A percentile compares a stretch with the other conserved stretches of the same genome.
Conservation (phyloP, 495 filamentous ascomycete species). For the Lepraria neglecta region DNA sequence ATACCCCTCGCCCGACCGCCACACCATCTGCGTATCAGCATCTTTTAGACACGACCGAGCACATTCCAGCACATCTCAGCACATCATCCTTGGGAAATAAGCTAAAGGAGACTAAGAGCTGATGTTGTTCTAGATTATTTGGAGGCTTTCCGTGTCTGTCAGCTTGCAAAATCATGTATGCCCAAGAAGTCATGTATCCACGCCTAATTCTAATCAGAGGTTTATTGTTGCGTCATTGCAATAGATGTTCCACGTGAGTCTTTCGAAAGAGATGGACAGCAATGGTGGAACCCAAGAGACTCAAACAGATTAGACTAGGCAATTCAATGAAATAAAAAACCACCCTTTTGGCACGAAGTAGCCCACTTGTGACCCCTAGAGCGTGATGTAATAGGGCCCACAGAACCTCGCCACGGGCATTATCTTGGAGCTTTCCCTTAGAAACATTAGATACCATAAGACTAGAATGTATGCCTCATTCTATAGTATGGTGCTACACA, state of each 20-base stretch:
- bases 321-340: conserved; percentile 1
- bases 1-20: conserved; percentile 21
- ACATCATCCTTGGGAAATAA: conserved; percentile 9
- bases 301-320: conserved; percentile 14
- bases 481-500: too few species aligned
- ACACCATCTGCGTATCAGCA: conserved; percentile 22
- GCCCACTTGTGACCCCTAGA: too few species aligned
- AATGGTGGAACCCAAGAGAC: conserved; percentile 8
- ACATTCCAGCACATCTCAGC: conserved; percentile 10
- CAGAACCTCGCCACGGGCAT: too few species aligned
- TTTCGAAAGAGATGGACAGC: neutral
- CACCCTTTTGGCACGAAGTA: neutral
- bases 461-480: too few species aligned
- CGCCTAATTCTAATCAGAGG: neutral
- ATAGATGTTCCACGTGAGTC: conserved; percentile 6
- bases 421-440: too few species aligned
- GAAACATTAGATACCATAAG: too few species aligned
- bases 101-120: neutral
- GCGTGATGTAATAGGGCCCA: too few species aligned
- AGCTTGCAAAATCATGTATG: conserved; percentile 20
- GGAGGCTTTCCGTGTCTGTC: conserved; percentile 2
- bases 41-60: conserved; percentile 17
- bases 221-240: neutral
- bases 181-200: conserved; percentile 26
- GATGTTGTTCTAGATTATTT: neutral